Evolutionary conservation across 2,329 filamentous ascomycete genomes (phyloP).

Genomic region (Fonsecaea monophora): DNA sequence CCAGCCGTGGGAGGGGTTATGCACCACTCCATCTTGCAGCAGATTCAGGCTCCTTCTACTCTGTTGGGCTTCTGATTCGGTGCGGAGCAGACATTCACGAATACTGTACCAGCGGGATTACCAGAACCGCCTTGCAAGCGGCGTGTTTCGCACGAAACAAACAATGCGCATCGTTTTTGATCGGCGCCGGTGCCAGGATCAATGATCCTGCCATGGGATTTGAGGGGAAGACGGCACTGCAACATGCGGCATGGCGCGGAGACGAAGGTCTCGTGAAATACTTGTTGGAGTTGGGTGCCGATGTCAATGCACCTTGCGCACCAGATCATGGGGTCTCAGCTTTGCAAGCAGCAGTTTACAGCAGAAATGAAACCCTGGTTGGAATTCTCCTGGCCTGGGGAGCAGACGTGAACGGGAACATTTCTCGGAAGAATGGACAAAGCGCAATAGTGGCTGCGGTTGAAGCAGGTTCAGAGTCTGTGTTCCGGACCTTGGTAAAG

Average conservation of each 20-base stretch:
- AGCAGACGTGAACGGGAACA: constrained; percentile 9
- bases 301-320: constrained; percentile 35
- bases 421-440: constrained; percentile 9
- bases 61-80: constrained; percentile 4
- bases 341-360: constrained; percentile 23
- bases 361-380: constrained; percentile 30
- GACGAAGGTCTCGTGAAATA: constrained; percentile 34
- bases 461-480: no score
- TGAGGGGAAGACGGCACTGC: constrained; percentile 29
- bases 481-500: constrained; percentile 38
- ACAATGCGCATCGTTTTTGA: constrained; percentile 29
- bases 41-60: no score
- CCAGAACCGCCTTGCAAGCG: constrained; percentile 24
- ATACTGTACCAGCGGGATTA: background rate
- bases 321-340: constrained; percentile 23
- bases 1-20: no score
- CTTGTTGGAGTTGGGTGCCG: constrained; percentile 32
- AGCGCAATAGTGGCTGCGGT: constrained; percentile 21
- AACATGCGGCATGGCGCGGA: constrained; percentile 35
- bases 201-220: constrained; percentile 8
- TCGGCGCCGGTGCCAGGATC: constrained; percentile 32
- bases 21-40: no score
- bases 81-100: constrained; percentile 8
- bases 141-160: constrained; percentile 27
- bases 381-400: constrained; percentile 11